Base-by-base conservation (phyloP, 2,329 filamentous ascomycete species). In the Pyricularia sp. region DNA sequence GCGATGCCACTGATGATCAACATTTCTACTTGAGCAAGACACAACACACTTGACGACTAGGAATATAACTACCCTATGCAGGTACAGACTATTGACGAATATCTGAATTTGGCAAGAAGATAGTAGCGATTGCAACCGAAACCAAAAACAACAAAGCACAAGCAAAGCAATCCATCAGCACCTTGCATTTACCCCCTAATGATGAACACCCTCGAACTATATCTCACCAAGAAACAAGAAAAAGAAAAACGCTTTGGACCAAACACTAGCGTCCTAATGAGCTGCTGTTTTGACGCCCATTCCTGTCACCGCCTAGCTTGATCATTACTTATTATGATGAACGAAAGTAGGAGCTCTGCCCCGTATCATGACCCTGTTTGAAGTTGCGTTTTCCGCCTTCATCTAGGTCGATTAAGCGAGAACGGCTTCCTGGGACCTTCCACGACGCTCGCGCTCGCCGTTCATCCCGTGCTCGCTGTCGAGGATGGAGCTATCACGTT, bases 381-480 rank as follows among this genome's bases (percentile, higher is more conserved):
- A 30, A 17, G 5, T 30, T 28, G 59, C 26, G 42, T n/a, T n/a
- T 11, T 12, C 7, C 10, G 25, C 61, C n/a, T 31, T 64, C 23
- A 31, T 55, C 25, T 23, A 23, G 42, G 25, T 31, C 26, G 4
- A 28, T 78, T 79, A 86, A 65, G 81, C 83, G 28, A 76, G 81
- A 61, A 87, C 75, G 64, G 80, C 77, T 75, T 86, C 84, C 73
- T 87, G 83, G 65, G 82, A 82, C 65, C 86, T 84, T 25, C 86
- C 86, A 65, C 85, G 83, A 69, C 78, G 81, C 77, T 90, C 87
- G 68, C 83, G 81, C 77, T 89, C 87, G 68, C 84, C 84, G 70
- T 87, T 86, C 67, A 87, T 65, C 20, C 82, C 82, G 20, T 78
- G 78, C 68, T 87, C 85, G 64, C 81, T 84, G 66, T 84, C 85